phyloP scores from a whole-genome alignment of 331 rosid species.

The Acacia concinna region DNA sequence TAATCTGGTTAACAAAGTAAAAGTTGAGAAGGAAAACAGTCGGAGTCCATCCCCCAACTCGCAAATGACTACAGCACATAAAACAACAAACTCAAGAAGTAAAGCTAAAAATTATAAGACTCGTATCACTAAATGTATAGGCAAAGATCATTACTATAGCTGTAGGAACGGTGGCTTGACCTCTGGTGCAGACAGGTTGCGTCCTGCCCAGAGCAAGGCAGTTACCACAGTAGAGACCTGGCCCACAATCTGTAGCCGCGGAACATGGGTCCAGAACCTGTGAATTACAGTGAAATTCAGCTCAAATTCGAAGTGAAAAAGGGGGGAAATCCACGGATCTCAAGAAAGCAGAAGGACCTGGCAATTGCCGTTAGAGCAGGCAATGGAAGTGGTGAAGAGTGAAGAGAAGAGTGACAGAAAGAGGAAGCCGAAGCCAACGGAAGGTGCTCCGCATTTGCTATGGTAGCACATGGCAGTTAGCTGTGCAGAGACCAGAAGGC shows the following conservation, averaged over 20 bases:
- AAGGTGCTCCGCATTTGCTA: conserved; percentile 39
- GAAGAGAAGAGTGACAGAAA: conserved; percentile 40
- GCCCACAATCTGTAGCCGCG: conserved; percentile 65
- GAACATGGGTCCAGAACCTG: conserved; percentile 80
- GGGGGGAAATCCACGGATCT: conserved; percentile 37
- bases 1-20: conserved; percentile 50
- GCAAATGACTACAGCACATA: not conserved
- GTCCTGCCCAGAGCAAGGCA: conserved; percentile 74
- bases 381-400: conserved; percentile 42
- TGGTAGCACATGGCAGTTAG: conserved; percentile 56
- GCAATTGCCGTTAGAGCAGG: conserved; percentile 78
- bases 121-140: not conserved
- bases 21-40: not conserved
- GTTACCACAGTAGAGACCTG: conserved; percentile 88
- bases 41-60: conserved; percentile 13
- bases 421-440: conserved; percentile 34
- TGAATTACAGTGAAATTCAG: conserved; percentile 32
- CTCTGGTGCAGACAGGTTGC: conserved; percentile 85
- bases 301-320: not conserved
- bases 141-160: conserved; percentile 47
- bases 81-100: conserved; percentile 1
- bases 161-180: conserved; percentile 67
- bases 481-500: conserved; percentile 8
- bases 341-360: conserved; percentile 54
- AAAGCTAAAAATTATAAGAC: not conserved